Base-by-base conservation (phyloP, 2,329 filamentous ascomycete genomes). In the Bertia moriformis region DNA sequence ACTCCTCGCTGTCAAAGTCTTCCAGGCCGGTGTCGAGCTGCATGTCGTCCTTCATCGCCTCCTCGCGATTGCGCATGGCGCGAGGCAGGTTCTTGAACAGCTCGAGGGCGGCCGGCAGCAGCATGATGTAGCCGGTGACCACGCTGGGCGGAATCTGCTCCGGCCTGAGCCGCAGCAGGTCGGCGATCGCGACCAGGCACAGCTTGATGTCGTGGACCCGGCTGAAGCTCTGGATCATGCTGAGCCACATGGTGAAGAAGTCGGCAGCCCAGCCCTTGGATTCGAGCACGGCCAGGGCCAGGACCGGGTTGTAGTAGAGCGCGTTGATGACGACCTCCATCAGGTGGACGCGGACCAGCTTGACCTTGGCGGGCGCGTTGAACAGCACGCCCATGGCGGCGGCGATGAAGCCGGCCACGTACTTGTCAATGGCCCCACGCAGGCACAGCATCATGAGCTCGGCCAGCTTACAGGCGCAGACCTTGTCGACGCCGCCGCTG, bases 261-360 rank as follows among this genome's bases (percentile, higher is more conserved):
- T 93, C 93, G 62, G 96, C 96, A 4, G 91, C 96, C 88, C 87
- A 95, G 43, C 77, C 81, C 52, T 93, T 89, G 39, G 70, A 64
- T 63, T 98, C 91, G n/a, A 98, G 71, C 27, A 94, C 77, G 44
- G 87, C 79, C 17, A 98, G 71, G 17, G 87, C 73, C 43, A 95
- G 69, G 35, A 81, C 62, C 1, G 91, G 88, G 64, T 94, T 95
- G 69, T 98, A 98, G 69, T 96, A 93, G 51, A 96, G 86, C 40
- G 84, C 78, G 60, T 96, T 96, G 67, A 98, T 94, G 42, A 96
- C 78, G 78, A 98, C 93, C 63, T 98, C 91, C 83, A 98, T 93
- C 35, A 98, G 65, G 57, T 98, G 89, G 40, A 96, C 88, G 51
- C 85, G 82, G 59, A 95, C 93, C 3, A 85, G 87, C 67, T 93